These are phyloP conservation scores for Ceratobasidium sp. DNA, from an alignment of 1,284 basidiomycete genomes.

Conservation along the genomic window DNA sequence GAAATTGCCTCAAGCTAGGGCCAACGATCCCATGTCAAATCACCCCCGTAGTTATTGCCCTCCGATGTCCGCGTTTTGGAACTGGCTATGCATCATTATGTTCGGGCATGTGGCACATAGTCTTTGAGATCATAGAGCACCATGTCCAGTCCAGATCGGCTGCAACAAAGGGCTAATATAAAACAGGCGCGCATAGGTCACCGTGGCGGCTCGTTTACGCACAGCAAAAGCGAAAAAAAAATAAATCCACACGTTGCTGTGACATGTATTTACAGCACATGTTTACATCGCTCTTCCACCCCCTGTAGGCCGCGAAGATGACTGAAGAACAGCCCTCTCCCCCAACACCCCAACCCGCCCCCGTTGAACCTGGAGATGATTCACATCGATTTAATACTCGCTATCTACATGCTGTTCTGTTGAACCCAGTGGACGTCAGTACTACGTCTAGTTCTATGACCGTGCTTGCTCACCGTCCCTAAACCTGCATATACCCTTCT, in stretches of 20 bases:
- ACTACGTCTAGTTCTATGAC: neutral
- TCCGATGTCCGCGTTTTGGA: neutral
- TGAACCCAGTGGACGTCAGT: neutral
- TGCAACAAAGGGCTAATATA: neutral
- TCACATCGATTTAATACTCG: neutral
- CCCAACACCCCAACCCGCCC: neutral
- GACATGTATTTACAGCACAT: neutral
- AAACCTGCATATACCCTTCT: slow-evolving; percentile 30
- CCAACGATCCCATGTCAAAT: no score
- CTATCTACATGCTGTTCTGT: neutral
- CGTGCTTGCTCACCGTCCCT: slow-evolving; percentile 1
- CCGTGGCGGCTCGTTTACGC: neutral
- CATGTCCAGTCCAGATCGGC: neutral
- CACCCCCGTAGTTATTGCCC: neutral
- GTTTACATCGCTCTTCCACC: neutral
- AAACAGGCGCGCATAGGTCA: neutral
- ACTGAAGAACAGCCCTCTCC: neutral
- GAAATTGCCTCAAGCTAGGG: neutral
- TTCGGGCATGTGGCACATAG: neutral
- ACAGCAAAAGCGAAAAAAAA: neutral
- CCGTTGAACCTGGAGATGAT: neutral
- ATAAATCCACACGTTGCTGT: neutral
- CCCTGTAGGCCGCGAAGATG: neutral
- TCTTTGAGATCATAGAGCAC: neutral
- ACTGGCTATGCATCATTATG: neutral